phyloP scores from a whole-genome alignment of 2,329 filamentous ascomycete species.

The Thyridium curvatum region DNA sequence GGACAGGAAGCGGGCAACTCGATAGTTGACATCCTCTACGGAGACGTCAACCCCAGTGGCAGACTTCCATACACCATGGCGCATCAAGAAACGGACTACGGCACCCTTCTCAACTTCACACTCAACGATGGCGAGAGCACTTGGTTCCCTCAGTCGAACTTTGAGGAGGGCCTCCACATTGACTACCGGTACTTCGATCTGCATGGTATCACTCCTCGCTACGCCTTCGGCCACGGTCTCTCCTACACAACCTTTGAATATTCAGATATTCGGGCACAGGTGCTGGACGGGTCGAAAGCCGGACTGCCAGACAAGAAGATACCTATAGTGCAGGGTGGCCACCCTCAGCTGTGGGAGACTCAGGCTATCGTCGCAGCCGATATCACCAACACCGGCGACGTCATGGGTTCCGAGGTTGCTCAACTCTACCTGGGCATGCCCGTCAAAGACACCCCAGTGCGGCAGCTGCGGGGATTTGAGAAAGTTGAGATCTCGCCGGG shows the following conservation, averaged over 20 bases:
- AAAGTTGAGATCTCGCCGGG: constrained; percentile 38
- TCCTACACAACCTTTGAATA: constrained; percentile 50
- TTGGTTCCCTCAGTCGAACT: constrained; percentile 35
- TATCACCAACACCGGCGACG: constrained; percentile 43
- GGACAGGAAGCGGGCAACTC: constrained; percentile 57
- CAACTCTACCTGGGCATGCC: constrained; percentile 49
- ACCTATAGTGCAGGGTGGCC: constrained; percentile 42
- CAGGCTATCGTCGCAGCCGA: constrained; percentile 40
- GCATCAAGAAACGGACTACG: constrained; percentile 40
- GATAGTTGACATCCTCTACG: constrained; percentile 56
- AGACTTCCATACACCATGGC: constrained; percentile 66
- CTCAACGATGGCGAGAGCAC: constrained; percentile 30
- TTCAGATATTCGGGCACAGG: neutral
- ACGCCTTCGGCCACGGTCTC: constrained; percentile 60
- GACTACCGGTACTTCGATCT: constrained; percentile 63
- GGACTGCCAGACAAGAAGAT: neutral
- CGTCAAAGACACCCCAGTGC: constrained; percentile 36
- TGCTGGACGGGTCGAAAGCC: too few relatives aligned
- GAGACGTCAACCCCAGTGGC: constrained; percentile 52
- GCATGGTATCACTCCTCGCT: constrained; percentile 50
- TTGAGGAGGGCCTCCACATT: constrained; percentile 59
- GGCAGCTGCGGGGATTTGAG: constrained; percentile 44
- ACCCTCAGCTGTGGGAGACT: constrained; percentile 45
- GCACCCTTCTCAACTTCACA: too few relatives aligned
- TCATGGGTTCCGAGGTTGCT: constrained; percentile 41